Conservation (phyloP, 2,329 filamentous ascomycete species). For the Verticillium nonalfalfae region DNA sequence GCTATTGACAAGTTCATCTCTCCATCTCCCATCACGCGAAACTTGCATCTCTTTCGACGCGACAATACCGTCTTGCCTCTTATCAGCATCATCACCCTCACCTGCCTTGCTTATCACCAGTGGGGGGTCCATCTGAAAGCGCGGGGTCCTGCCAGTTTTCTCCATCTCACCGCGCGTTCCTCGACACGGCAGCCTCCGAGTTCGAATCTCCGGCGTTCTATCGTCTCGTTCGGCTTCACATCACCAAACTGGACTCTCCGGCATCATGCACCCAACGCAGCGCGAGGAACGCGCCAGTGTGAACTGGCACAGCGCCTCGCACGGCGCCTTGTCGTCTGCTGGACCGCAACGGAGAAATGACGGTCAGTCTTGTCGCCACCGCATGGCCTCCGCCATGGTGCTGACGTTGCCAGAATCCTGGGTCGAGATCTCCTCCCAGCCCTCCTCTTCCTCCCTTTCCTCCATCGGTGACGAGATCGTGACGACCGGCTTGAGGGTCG, state of each 20-base stretch:
- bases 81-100: not conserved
- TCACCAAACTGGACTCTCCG: not conserved
- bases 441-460: slow-evolving; percentile 88
- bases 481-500: slow-evolving; percentile 77
- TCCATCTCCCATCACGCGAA: not conserved
- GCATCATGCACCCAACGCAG: slow-evolving; percentile 9
- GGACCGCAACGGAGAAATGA: slow-evolving; percentile 11
- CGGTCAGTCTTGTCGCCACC: slow-evolving; percentile 14
- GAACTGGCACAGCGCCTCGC: slow-evolving; percentile 16
- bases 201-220: not conserved
- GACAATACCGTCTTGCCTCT: not conserved
- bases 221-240: not conserved
- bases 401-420: slow-evolving; percentile 67
- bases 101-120: not conserved
- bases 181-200: not conserved
- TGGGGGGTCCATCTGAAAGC: slow-evolving; percentile 1
- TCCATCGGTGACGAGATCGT: slow-evolving; percentile 84
- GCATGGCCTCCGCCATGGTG: slow-evolving; percentile 3
- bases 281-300: slow-evolving; percentile 14
- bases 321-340: slow-evolving; percentile 6
- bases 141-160: not conserved
- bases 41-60: not conserved
- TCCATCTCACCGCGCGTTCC: not conserved
- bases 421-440: slow-evolving; percentile 89
- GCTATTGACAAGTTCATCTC: not conserved